phyloP scores from a whole-genome alignment of 345 rosid genomes.

The Physaria fendleri region DNA sequence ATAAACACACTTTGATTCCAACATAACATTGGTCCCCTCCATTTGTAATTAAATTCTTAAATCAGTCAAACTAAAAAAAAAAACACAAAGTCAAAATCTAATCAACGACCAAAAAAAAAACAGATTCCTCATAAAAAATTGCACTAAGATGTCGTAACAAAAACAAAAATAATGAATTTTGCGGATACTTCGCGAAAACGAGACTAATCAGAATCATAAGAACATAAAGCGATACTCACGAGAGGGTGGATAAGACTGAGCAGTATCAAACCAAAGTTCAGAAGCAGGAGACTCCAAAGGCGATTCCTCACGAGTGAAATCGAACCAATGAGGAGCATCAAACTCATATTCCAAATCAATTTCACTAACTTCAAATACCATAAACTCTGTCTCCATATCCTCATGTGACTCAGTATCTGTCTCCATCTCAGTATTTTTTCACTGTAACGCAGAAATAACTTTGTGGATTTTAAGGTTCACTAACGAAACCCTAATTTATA shows the following conservation, averaged over 20 bases:
- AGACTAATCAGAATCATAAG: background rate
- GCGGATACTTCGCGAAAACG: background rate
- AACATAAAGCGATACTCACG: constrained; percentile 47
- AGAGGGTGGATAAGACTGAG: constrained; percentile 71
- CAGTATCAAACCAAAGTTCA: constrained; percentile 77
- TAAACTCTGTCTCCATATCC: constrained; percentile 39
- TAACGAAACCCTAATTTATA: constrained; percentile 33
- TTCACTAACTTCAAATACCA: constrained; percentile 69
- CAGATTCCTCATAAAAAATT: no score
- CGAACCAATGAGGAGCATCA: constrained; percentile 73
- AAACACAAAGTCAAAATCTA: background rate
- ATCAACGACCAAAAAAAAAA: background rate
- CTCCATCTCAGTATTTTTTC: no score
- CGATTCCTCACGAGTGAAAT: constrained; percentile 67
- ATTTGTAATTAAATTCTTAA: background rate
- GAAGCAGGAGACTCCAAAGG: constrained; percentile 49
- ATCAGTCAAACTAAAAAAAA: background rate
- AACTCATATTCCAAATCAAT: constrained; percentile 86
- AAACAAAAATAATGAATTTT: background rate
- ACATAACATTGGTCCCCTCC: background rate
- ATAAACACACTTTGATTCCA: background rate
- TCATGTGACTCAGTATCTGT: constrained; percentile 19
- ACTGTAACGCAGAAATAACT: no score
- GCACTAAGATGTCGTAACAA: constrained; percentile 11
- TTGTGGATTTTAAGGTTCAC: background rate